Evolutionary conservation across 2,329 filamentous ascomycete genomes (phyloP).

Genomic region (Raffaelea arxii): DNA sequence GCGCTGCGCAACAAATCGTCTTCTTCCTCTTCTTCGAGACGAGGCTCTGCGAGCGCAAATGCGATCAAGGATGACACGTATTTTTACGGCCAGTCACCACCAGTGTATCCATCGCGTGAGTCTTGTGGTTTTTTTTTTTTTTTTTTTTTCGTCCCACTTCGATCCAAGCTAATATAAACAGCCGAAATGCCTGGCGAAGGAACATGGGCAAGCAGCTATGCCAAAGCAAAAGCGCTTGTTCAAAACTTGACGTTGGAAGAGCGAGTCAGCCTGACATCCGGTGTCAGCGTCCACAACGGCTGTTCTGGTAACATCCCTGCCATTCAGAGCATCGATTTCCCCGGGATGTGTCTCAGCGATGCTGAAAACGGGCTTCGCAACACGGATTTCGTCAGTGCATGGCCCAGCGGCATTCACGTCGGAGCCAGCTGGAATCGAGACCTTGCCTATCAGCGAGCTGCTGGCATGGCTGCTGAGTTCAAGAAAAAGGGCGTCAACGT

Average conservation of each 20-base stretch:
- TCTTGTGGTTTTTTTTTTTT: constrained; percentile 5
- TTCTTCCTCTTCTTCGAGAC: no score
- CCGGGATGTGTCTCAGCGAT: constrained; percentile 34
- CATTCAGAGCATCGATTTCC: constrained; percentile 28
- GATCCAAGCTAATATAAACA: constrained; percentile 13
- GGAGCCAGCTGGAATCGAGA: constrained; percentile 55
- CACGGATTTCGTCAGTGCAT: constrained; percentile 32
- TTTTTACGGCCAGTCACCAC: constrained; percentile 41
- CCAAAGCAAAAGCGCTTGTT: constrained; percentile 59
- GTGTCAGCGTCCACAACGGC: constrained; percentile 45
- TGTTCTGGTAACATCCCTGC: constrained; percentile 36
- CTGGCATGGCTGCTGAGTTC: constrained; percentile 69
- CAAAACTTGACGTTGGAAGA: constrained; percentile 62
- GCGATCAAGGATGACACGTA: constrained; percentile 31
- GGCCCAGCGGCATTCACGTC: constrained; percentile 16
- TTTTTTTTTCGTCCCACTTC: background rate
- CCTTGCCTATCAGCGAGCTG: constrained; percentile 56
- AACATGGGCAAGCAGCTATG: constrained; percentile 57
- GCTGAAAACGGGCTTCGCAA: constrained; percentile 33
- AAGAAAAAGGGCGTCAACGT: constrained; percentile 70
- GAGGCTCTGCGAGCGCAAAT: no score
- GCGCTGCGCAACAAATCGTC: constrained; percentile 21
- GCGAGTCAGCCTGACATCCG: constrained; percentile 69
- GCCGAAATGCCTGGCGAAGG: constrained; percentile 48
- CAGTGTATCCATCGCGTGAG: constrained; percentile 43